Evolutionary conservation across 2,329 filamentous ascomycete species (phyloP), one percentile per base, ranked within the genome.

Genomic region (Colletotrichum truncatum): DNA sequence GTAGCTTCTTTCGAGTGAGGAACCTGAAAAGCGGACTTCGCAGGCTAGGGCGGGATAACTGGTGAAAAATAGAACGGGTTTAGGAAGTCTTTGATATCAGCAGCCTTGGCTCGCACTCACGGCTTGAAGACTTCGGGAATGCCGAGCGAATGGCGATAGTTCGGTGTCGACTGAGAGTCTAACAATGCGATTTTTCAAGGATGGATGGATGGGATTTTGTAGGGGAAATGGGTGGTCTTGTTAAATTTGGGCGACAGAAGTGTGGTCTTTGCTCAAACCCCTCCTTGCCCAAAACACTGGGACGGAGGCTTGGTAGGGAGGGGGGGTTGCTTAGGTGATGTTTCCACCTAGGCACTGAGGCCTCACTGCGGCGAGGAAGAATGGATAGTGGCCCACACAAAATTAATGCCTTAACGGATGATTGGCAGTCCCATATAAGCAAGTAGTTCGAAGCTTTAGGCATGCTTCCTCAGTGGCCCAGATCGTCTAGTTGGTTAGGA

Each of bases 401-500:
- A n/a, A n/a, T n/a, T n/a, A n/a, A n/a, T n/a, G n/a, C n/a, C n/a
- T n/a, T n/a, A n/a, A n/a, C n/a, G n/a, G n/a, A n/a, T n/a, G n/a
- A n/a, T n/a, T n/a, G n/a, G n/a, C n/a, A n/a, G n/a, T n/a, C n/a
- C n/a, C n/a, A n/a, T n/a, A n/a, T n/a, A n/a, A n/a, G n/a, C n/a
- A n/a, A n/a, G n/a, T n/a, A n/a, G n/a, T 12, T 8, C n/a, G 32
- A 8, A 4, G 32, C 2, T 14, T 3, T 14, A 6, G 4, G 0
- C 0, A 21, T 34, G 6, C 1, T 18, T 6, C 9, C 10, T 8
- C 28, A 26, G 21, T 57, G 12, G 66, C 66, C 64, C 64, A 62
- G 66, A 68, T 68, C 64, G 66, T 68, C 66, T 68, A 68, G 66
- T 68, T 68, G 66, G 66, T 68, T 68, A 68, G 66, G 66, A 68